These are phyloP conservation scores for Fallopia convolvulus DNA, from an alignment of 148 eudicot species.

Conservation along the genomic window DNA sequence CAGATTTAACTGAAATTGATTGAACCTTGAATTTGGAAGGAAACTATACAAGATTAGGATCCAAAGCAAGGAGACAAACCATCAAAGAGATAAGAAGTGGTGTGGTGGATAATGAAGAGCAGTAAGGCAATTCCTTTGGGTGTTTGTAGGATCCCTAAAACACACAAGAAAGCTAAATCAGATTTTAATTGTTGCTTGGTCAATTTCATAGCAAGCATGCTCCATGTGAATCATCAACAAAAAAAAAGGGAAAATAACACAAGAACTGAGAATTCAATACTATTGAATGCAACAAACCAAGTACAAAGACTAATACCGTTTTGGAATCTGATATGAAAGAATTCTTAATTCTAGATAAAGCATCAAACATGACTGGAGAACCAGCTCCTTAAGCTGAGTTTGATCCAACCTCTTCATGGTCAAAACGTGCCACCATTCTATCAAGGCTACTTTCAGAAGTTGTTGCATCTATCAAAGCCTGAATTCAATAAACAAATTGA, in stretches of 20 bases:
- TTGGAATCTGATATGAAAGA: conserved; percentile 52
- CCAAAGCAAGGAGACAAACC: neutral
- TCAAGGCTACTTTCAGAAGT: conserved; percentile 68
- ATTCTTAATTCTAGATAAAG: conserved; percentile 73
- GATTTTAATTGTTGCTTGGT: neutral
- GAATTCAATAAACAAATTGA: conserved; percentile 15
- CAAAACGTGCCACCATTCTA: conserved; percentile 88
- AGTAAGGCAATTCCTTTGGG: no score
- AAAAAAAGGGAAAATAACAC: neutral
- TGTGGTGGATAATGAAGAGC: neutral
- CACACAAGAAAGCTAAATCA: neutral
- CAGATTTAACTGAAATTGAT: no score
- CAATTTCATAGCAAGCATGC: neutral
- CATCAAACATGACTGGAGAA: conserved; percentile 87
- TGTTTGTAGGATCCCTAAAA: no score
- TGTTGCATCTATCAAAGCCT: conserved; percentile 89
- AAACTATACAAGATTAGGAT: neutral
- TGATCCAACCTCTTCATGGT: conserved; percentile 96
- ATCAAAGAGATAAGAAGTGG: neutral
- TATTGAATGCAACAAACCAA: neutral
- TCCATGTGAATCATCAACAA: neutral
- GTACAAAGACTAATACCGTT: conserved; percentile 20
- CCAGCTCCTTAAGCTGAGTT: conserved; percentile 98
- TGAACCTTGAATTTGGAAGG: neutral
- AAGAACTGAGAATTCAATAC: neutral